phyloP scores from a whole-genome alignment of 805 yeast species.

The Hanseniaspora guilliermondii region DNA sequence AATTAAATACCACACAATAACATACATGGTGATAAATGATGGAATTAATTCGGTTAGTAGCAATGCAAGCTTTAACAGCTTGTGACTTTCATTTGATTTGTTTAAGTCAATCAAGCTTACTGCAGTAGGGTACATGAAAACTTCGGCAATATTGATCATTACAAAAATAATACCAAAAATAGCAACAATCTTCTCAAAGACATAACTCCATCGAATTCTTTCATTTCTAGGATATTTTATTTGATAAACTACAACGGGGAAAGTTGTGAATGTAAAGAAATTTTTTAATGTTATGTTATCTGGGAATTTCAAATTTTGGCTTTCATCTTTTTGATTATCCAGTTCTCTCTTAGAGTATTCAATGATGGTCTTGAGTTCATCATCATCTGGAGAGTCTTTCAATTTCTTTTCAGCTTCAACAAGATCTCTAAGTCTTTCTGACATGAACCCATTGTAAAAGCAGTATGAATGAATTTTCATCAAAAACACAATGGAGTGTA shows the following conservation, averaged over 20 bases:
- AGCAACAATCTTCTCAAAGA: slow-evolving; percentile 58
- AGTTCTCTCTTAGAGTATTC: slow-evolving; percentile 66
- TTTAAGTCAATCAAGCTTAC: slow-evolving; percentile 32
- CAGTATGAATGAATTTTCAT: slow-evolving; percentile 96
- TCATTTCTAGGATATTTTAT: slow-evolving; percentile 69
- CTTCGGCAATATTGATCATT: slow-evolving; percentile 71
- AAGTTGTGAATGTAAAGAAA: slow-evolving; percentile 71
- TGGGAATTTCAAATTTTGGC: slow-evolving; percentile 43
- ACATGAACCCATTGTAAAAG: slow-evolving; percentile 81
- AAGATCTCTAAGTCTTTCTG: slow-evolving; percentile 38
- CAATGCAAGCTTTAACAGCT: slow-evolving; percentile 31
- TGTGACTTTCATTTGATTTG: slow-evolving; percentile 32
- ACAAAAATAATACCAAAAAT: slow-evolving; percentile 75
- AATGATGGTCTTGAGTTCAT: slow-evolving; percentile 36
- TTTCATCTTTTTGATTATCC: slow-evolving; percentile 37
- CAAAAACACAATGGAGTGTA: slow-evolving; percentile 73
- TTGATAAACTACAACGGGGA: slow-evolving; percentile 78
- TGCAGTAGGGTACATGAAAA: slow-evolving; percentile 49
- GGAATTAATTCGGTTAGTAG: slow-evolving; percentile 62
- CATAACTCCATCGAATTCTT: slow-evolving; percentile 54
- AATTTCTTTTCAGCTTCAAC: slow-evolving; percentile 19
- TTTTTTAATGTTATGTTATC: slow-evolving; percentile 49
- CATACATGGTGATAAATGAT: slow-evolving; percentile 61
- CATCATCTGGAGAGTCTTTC: slow-evolving; percentile 25
- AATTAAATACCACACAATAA: slow-evolving; percentile 72